Percentiles rank a stretch among this genome's conserved stretches.
Evolutionary conservation across 169 alveolate genomes (phyloP).

Genomic region (Cryptosporidium sp.): DNA sequence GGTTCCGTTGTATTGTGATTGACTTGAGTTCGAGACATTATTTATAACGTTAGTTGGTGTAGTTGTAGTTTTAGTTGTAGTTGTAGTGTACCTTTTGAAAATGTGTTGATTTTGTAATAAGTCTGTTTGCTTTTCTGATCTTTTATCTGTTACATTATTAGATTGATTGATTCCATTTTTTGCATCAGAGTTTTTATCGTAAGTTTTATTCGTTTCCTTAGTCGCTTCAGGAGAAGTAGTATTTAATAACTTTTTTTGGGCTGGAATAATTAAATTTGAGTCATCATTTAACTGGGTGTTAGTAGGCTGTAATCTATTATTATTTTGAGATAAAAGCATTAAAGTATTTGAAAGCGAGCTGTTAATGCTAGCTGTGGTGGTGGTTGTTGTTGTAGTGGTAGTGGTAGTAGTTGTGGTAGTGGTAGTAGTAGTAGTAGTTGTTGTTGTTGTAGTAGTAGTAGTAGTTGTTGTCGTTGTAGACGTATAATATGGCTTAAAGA

Average conservation of each 20-base stretch:
- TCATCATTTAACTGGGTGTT: background rate
- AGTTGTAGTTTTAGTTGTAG: constrained; percentile 11
- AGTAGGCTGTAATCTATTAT: background rate
- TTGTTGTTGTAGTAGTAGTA: constrained; percentile 17
- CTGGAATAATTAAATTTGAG: background rate
- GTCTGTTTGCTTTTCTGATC: background rate
- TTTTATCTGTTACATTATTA: background rate
- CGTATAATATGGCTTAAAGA: constrained; percentile 1
- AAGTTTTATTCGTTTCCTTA: background rate
- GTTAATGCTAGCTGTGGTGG: constrained; percentile 6
- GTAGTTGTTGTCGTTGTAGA: constrained; percentile 24
- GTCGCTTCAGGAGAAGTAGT: background rate
- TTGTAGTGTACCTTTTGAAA: background rate
- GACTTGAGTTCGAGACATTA: background rate
- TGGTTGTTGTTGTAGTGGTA: constrained; percentile 25
- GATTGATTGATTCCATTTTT: too few species aligned
- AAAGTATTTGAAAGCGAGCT: background rate
- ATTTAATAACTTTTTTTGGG: background rate
- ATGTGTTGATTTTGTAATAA: background rate
- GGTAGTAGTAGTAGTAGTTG: constrained; percentile 36
- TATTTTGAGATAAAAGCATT: background rate
- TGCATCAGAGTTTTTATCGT: background rate
- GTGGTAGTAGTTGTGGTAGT: constrained; percentile 9
- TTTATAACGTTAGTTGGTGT: background rate
- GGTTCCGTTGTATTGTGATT: background rate